Percentiles rank a stretch among this genome's conserved stretches.
Evolutionary conservation across 2,329 filamentous ascomycete genomes (phyloP).

Genomic region (Sporothrix protearum): DNA sequence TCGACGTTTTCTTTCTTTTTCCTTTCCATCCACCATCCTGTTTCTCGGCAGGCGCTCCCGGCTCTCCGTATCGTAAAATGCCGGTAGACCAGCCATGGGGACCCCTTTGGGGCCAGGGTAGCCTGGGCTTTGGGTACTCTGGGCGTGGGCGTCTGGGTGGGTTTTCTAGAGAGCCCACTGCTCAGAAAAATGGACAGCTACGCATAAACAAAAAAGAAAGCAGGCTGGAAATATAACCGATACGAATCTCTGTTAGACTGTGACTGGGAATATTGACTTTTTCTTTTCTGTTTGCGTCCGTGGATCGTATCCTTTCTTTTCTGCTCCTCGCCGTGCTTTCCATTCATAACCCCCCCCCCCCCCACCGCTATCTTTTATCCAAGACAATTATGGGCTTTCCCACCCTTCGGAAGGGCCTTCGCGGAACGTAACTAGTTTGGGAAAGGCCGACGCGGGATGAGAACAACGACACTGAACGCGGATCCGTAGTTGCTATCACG

Average conservation of each 20-base stretch:
- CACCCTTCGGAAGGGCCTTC: constrained; percentile 16
- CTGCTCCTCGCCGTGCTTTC: too few species aligned
- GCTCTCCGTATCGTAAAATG: constrained; percentile 8
- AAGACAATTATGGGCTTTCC: neutral
- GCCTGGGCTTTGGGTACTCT: neutral
- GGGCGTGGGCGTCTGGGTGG: neutral
- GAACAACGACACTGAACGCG: neutral
- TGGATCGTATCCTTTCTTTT: neutral
- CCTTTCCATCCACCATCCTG: constrained; percentile 4
- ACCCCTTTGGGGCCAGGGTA: neutral
- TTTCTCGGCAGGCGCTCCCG: constrained; percentile 12
- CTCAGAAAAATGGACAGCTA: neutral
- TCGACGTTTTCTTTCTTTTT: neutral
- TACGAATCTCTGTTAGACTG: neutral
- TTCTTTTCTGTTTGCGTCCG: neutral
- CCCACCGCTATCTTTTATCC: constrained; percentile 1
- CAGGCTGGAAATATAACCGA: constrained; percentile 3
- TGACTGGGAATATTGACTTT: neutral
- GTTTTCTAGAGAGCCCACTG: neutral
- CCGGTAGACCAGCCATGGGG: neutral
- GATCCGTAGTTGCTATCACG: constrained; percentile 20
- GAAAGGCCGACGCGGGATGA: constrained; percentile 18
- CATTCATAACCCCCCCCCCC: neutral
- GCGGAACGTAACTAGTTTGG: constrained; percentile 22
- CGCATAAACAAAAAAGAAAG: constrained; percentile 8